Percentiles rank a stretch among this genome's conserved stretches.
phyloP scores from a whole-genome alignment of 169 alveolate genomes.

The Amoebophrya sp. region DNA sequence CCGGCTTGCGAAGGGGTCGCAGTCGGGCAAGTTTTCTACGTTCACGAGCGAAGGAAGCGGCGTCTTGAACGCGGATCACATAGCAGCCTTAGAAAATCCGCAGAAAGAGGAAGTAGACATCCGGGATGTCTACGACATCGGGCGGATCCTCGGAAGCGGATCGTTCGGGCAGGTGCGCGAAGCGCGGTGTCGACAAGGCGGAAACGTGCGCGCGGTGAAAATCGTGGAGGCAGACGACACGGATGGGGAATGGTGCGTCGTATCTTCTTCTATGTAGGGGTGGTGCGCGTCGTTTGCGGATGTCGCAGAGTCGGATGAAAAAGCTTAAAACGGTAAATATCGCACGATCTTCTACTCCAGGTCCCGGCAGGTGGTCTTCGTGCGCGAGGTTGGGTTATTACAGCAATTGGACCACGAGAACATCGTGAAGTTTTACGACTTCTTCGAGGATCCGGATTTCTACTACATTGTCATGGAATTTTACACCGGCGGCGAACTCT shows the following conservation, averaged over 20 bases:
- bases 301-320: too few relatives aligned
- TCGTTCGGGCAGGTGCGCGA: not conserved
- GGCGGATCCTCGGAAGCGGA: not conserved
- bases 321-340: too few relatives aligned
- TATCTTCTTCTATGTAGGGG: not conserved
- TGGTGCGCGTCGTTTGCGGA: too few relatives aligned
- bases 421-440: constrained; percentile 61
- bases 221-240: not conserved
- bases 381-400: constrained; percentile 49
- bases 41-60: too few relatives aligned
- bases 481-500: constrained; percentile 82
- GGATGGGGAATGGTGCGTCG: not conserved
- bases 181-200: not conserved
- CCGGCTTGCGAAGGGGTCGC: not conserved
- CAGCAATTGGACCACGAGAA: constrained; percentile 61
- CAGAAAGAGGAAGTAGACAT: not conserved
- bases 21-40: not conserved
- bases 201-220: not conserved
- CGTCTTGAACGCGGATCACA: too few relatives aligned
- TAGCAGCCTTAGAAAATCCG: too few relatives aligned
- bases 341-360: too few relatives aligned
- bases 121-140: not conserved
- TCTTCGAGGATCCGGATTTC: constrained; percentile 57
- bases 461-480: constrained; percentile 69
- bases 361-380: not conserved